These are phyloP conservation scores for Pterocarpus santalinus DNA, from an alignment of 306 rosid species.

Conservation along the genomic window DNA sequence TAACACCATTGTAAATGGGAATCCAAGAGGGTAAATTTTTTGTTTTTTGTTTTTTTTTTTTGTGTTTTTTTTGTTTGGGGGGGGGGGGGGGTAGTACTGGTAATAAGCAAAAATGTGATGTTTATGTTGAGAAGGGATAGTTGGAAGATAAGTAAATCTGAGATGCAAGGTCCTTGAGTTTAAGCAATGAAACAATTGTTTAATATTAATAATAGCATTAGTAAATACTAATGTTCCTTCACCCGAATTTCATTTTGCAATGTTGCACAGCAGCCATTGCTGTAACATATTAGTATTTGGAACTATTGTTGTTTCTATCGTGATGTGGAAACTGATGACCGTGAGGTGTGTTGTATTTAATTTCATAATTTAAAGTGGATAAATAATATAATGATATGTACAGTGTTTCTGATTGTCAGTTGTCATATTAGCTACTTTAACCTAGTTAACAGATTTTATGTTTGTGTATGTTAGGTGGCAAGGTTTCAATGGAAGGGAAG, in stretches of 20 bases:
- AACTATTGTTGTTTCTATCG: conserved; percentile 3
- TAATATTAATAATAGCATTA: conserved; percentile 21
- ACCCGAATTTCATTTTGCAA: conserved; percentile 3
- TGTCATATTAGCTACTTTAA: conserved; percentile 26
- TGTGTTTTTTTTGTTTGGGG: too few species aligned
- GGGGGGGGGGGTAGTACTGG: background rate
- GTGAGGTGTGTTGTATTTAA: conserved; percentile 38
- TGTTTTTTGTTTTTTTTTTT: too few species aligned
- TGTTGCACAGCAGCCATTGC: background rate
- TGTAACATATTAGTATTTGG: background rate
- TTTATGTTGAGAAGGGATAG: conserved; percentile 27
- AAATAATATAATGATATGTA: background rate
- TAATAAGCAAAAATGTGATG: background rate
- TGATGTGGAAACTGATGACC: conserved; percentile 21
- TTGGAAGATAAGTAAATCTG: conserved; percentile 38
- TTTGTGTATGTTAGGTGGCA: conserved; percentile 64
- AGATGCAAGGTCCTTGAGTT: conserved; percentile 26
- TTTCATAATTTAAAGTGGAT: conserved; percentile 33
- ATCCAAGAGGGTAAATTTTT: background rate
- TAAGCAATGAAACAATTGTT: conserved; percentile 19
- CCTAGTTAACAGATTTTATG: conserved; percentile 18
- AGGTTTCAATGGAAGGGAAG: conserved; percentile 90
- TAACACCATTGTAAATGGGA: background rate
- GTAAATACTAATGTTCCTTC: conserved; percentile 1
- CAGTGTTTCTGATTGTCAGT: background rate